Evolutionary conservation across 2,329 filamentous ascomycete species (phyloP).

Genomic region (Zymoseptoria tritici): DNA sequence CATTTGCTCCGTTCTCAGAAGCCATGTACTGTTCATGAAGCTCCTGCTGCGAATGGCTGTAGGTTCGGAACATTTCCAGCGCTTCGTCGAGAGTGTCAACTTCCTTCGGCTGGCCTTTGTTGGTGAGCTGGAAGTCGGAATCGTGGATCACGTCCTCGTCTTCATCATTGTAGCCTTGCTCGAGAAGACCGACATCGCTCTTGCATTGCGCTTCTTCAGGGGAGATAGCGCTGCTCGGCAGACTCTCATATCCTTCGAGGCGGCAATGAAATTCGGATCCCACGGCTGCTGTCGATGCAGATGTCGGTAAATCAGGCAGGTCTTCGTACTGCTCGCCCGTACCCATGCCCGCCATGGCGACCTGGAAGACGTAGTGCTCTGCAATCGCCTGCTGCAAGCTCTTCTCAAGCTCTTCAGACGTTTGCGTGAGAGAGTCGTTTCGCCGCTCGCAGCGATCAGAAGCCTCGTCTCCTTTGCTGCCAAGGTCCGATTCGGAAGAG

Average conservation of each 20-base stretch:
- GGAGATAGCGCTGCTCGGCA: not conserved
- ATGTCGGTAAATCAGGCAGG: not conserved
- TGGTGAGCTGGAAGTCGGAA: not conserved
- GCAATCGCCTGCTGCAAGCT: constrained; percentile 10
- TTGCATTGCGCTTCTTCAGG: not conserved
- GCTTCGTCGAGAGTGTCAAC: constrained; percentile 8
- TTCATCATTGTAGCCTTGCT: not conserved
- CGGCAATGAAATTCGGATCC: not conserved
- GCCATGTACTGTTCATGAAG: not conserved
- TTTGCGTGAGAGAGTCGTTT: not conserved
- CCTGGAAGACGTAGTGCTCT: constrained; percentile 14
- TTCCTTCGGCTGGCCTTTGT: not conserved
- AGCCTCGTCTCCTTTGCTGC: not conserved
- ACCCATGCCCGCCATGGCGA: constrained; percentile 9
- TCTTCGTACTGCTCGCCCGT: not conserved
- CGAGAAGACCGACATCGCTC: not conserved
- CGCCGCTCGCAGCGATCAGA: not conserved
- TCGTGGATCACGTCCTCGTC: not conserved
- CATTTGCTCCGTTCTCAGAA: not conserved
- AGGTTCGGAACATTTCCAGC: constrained; percentile 9
- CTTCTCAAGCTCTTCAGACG: not conserved
- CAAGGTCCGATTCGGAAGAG: not conserved
- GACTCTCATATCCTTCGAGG: not conserved
- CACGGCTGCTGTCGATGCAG: not conserved
- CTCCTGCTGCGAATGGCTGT: constrained; percentile 6